Evolutionary conservation across 2,329 filamentous ascomycete species (phyloP), one percentile per base, ranked within the genome.

Genomic region (Botryotinia convoluta): DNA sequence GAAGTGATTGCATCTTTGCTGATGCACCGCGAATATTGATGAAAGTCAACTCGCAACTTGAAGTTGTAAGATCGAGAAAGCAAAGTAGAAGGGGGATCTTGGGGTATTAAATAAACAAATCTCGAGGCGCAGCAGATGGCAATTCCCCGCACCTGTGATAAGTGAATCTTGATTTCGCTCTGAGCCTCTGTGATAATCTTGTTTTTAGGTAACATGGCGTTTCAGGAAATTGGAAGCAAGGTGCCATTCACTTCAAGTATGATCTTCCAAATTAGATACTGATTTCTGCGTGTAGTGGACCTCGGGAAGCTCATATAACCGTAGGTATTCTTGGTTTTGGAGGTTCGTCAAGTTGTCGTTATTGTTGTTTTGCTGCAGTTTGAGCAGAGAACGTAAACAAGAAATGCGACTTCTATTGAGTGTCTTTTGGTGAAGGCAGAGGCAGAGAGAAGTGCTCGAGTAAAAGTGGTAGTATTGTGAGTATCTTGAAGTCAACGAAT

Each of bases 221-320:
- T 26, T 4, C 12, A 8, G 12, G 32, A 61, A n/a, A 6, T 39
- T 8, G 12, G 2, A 61, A 37, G 32, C 10, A 26, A 7, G 22
- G 59, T 26, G 35, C 59, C 12, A n/a, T n/a, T 59, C 14, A 61
- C 59, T 37, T 16, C 22, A 26, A 61, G 22, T 16, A n/a, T n/a
- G 22, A 8, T 16, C 3, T 61, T 3, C 7, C 10, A 61, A n/a
- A 26, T n/a, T 1, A 14, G 12, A n/a, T 32, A 16, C 59, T 12
- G 0, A 14, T 60, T 3, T 14, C 59, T 61, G 6, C 20, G 10
- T 61, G 48, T 14, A n/a, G 3, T 51, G 10, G 26, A n/a, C 26
- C 26, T 51, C 4, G 26, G 10, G 5, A n/a, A 0, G 0, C 26
- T n/a, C 12, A n/a, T 10, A 6, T n/a, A n/a, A n/a, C 26, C 10